phyloP scores from a whole-genome alignment of 495 filamentous ascomycete genomes.

The Opeltia flavorubescens region DNA sequence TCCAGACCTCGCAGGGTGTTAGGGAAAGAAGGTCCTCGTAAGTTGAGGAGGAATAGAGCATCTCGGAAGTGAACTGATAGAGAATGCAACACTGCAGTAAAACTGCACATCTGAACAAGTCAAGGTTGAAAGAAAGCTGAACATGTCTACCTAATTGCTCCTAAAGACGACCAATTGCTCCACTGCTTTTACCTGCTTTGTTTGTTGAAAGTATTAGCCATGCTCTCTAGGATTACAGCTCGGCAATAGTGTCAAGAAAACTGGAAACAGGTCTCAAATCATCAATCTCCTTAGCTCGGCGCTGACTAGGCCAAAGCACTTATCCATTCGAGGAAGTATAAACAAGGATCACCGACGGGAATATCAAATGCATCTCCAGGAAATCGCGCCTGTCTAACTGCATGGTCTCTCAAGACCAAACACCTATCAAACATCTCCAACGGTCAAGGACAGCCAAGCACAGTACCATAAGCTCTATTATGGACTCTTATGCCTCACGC shows the following conservation, averaged over 20 bases:
- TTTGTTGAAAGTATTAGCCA: not conserved
- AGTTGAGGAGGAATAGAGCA: no score
- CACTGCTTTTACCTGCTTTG: not conserved
- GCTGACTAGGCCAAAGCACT: not conserved
- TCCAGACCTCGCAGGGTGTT: no score
- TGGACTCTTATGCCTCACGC: not conserved
- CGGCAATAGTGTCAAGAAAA: no score
- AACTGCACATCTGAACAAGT: no score
- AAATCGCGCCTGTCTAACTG: not conserved
- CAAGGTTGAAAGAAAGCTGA: no score
- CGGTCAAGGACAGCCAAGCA: not conserved
- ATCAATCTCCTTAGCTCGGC: no score
- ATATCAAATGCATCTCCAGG: not conserved
- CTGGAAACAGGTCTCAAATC: no score
- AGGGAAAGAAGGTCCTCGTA: no score
- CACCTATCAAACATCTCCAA: not conserved
- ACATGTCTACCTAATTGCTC: not conserved
- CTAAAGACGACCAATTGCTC: not conserved
- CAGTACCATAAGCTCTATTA: slow-evolving; percentile 1
- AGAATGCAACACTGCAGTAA: no score
- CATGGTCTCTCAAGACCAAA: not conserved
- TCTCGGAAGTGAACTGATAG: no score
- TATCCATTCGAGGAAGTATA: not conserved
- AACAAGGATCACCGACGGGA: not conserved
- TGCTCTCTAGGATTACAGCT: not conserved